Base-by-base conservation (phyloP, 2,329 filamentous ascomycete species). In the Phyllosticta paracitricarpa region DNA sequence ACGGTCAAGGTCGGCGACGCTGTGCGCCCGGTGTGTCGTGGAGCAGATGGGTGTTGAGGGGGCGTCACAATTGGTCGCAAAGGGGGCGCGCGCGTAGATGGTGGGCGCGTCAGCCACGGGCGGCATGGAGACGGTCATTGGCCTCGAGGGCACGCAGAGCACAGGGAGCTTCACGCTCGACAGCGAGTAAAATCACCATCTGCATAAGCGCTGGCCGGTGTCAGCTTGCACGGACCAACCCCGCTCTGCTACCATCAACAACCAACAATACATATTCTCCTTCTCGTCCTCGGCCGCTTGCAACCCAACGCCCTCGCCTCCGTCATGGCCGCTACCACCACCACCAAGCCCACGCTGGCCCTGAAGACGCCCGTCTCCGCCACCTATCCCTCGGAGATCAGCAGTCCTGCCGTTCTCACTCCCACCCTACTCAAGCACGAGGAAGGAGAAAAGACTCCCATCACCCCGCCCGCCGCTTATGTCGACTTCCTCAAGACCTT, bases 401-500 rank as follows among this genome's bases (percentile, higher is more conserved):
- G 82, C 66, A 92, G 87, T 65, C 89, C 89, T 56, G 80, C 89
- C 70, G 85, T 85, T 56, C 78, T 77, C 57, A 80, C 80, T 55
- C 79, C 84, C 22, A 77, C 80, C 60, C 81, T 82, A 67, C 83
- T 92, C 79, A 93, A 92, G 74, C 77, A 78, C 60, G 82, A 88
- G 67, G 61, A 62, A 4, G 75, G 80, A 54, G 75, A 85, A 62
- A 88, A 86, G 76, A 97, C 92, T 4, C 92, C 92, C 56, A 96
- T 97, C 73, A 95, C 89, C 58, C 93, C 93, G 58, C 93, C 93
- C 2, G 81, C 84, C 24, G 92, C 93, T 62, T 97, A 97, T 72
- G 88, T 90, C 66, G 91, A 97, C 70, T 97, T 97, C 71, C 85
- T 97, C 65, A 93, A 91, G 76, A 86, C 87, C 63, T 85, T 95